Conservation (phyloP, 2,329 filamentous ascomycete species). For the Colletotrichum camelliae region DNA sequence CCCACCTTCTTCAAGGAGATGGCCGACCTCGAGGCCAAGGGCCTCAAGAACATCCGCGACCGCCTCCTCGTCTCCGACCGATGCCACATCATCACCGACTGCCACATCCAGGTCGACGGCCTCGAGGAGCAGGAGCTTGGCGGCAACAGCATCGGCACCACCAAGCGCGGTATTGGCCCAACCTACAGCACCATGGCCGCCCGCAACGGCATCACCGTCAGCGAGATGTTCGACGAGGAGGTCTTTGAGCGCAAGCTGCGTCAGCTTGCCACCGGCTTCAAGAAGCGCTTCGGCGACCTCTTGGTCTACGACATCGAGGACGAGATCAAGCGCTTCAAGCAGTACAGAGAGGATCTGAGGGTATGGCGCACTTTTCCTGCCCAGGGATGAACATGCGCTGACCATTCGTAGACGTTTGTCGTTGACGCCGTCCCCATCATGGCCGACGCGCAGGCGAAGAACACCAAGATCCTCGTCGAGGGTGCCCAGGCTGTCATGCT, state of each 20-base stretch:
- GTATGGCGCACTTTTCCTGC: not conserved
- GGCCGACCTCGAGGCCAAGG: constrained; percentile 41
- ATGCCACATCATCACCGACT: constrained; percentile 67
- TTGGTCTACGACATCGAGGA: constrained; percentile 71
- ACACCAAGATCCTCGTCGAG: constrained; percentile 69
- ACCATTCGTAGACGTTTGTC: constrained; percentile 46
- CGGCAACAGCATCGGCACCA: constrained; percentile 38
- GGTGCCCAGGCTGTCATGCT: constrained; percentile 68
- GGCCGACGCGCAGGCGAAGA: constrained; percentile 61
- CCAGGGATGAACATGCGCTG: not conserved
- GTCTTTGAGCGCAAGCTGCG: constrained; percentile 72
- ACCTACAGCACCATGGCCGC: constrained; percentile 58
- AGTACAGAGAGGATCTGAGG: constrained; percentile 20
- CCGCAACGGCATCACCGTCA: constrained; percentile 68
- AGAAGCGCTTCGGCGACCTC: constrained; percentile 72
- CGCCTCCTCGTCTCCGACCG: constrained; percentile 69
- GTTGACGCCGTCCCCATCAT: constrained; percentile 73
- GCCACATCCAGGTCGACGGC: constrained; percentile 72
- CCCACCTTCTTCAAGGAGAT: constrained; percentile 49
- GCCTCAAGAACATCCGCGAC: constrained; percentile 41
- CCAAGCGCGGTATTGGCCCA: constrained; percentile 44
- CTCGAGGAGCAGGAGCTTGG: constrained; percentile 65
- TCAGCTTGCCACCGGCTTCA: constrained; percentile 63
- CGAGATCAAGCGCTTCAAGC: constrained; percentile 54
- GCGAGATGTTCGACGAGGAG: constrained; percentile 71